Evolutionary conservation across 345 rosid genomes (phyloP), one percentile per base, ranked within the genome.

Genomic region (Rhodamnia argentea): DNA sequence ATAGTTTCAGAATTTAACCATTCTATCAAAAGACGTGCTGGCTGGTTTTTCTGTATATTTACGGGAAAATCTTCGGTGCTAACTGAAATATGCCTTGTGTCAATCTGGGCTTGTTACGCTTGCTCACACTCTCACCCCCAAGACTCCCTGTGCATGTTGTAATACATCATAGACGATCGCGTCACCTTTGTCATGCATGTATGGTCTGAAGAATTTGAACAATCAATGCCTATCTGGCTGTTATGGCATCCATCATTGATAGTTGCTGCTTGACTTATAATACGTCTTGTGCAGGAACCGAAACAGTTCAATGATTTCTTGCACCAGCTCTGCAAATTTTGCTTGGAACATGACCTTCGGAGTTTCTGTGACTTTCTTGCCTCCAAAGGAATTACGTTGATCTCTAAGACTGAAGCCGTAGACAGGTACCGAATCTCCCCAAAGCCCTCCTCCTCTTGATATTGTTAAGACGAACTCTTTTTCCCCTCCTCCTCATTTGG

Each of bases 371-470:
- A 91, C 82, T 87, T 90, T 54, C 93, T 96, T 54, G 89, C 85
- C 22, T 91, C 95, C 5, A 91, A 90, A 87, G 92, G 83, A 44
- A 85, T 96, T 84, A 91, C 90, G 3, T 85, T 97, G 89, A 91
- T 97, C 87, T 89, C 98, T 90, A 95, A 94, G 88, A 91, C 96
- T 1, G 99, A 97, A 92, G 96, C 98, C 18, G 20, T 56, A 9
- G 99, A 96, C 96, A 97, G 99, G 99, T 96, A 88, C 24, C 12
- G 2, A 5, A 64, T 64, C 44, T 64, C 37, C 54, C 18, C n/a
- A 10, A 10, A 44, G 8, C 52, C 40, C 59, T 57, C 57, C 11
- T 83, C 32, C 52, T 10, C 82, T 82, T 29, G 27, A 44, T 54
- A 27, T 6, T 84, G 32, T n/a, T 2, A 23, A 44, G 40, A 1